Evolutionary conservation across 2,329 filamentous ascomycete species (phyloP), one percentile per base, ranked within the genome.

Genomic region (Talaromyces atroroseus): DNA sequence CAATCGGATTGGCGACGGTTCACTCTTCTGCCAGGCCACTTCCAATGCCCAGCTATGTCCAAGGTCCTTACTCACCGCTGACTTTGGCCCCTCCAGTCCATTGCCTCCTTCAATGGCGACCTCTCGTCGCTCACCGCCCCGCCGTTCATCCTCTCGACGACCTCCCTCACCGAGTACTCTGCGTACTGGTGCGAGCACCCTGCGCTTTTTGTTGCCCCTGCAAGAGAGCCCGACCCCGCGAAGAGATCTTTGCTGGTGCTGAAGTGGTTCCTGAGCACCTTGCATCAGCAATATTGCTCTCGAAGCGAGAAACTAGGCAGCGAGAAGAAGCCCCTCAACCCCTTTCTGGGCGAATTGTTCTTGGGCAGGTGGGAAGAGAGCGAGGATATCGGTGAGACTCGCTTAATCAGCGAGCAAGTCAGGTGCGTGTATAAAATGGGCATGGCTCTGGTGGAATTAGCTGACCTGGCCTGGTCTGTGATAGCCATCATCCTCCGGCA

Each of bases 301-400:
- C 78, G 84, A 58, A 95, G 89, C 69, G 92, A 96, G 70, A 85
- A 86, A 71, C 74, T 85, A 61, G 91, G 90, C 50, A 94, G 90
- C 68, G 92, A 96, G 80, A 97, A 97, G 84, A 99, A 97, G 79
- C 92, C 92, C 2, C 77, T 99, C 58, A 97, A 99, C 69, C 94
- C 94, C 0, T 97, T 99, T 76, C 76, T 99, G 36, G 92, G 92
- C 56, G 92, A 99, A 77, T 82, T 97, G 34, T 97, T 96, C 75
- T 74, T 97, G 26, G 94, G 92, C 23, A 88, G 86, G 66, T 99
- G 94, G 94, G 83, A 87, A 58, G 89, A 95, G 68, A 81, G 84
- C 48, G 83, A 65, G 24, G 70, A 75, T 12, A 65, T 84, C 53
- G 92, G 92, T 57, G 87, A 85, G 49, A 97, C 94, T 26, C 84